A percentile compares a stretch with the other conserved stretches of the same genome.
These are phyloP conservation scores for Jatropha podagrica DNA, from an alignment of 441 rosid species.

Conservation along the genomic window DNA sequence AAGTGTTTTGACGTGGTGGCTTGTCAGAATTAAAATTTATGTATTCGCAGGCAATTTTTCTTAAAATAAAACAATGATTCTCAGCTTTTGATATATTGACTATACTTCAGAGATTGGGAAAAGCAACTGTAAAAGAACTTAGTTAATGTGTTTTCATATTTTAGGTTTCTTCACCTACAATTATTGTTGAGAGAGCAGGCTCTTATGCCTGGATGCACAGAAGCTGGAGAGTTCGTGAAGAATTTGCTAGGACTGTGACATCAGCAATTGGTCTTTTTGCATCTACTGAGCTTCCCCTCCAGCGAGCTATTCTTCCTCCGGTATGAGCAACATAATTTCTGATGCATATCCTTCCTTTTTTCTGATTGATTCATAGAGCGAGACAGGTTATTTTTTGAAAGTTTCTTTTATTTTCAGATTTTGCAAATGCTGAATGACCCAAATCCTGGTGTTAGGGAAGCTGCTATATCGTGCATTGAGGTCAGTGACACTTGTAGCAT, in stretches of 20 bases:
- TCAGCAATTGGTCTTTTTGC: constrained; percentile 93
- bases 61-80: not conserved
- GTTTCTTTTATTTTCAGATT: constrained; percentile 49
- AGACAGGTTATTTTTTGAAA: not conserved
- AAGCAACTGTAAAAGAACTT: not conserved
- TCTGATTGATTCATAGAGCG: constrained; percentile 1
- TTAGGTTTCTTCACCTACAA: constrained; percentile 98
- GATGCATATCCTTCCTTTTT: constrained; percentile 9
- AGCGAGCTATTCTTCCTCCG: constrained; percentile 93
- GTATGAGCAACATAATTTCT: constrained; percentile 42
- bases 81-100: not conserved
- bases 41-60: not conserved
- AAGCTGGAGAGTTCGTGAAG: constrained; percentile 96
- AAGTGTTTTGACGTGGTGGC: not conserved
- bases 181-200: constrained; percentile 98
- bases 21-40: not conserved
- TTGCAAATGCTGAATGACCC: constrained; percentile 92
- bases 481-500: constrained; percentile 33
- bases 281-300: constrained; percentile 98
- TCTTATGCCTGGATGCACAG: constrained; percentile 92
- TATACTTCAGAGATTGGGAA: not conserved
- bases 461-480: constrained; percentile 93
- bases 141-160: constrained; percentile 19
- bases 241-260: constrained; percentile 95
- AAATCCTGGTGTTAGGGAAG: constrained; percentile 89